Evolutionary conservation across 306 rosid genomes (phyloP).

Genomic region (Quercus robur): DNA sequence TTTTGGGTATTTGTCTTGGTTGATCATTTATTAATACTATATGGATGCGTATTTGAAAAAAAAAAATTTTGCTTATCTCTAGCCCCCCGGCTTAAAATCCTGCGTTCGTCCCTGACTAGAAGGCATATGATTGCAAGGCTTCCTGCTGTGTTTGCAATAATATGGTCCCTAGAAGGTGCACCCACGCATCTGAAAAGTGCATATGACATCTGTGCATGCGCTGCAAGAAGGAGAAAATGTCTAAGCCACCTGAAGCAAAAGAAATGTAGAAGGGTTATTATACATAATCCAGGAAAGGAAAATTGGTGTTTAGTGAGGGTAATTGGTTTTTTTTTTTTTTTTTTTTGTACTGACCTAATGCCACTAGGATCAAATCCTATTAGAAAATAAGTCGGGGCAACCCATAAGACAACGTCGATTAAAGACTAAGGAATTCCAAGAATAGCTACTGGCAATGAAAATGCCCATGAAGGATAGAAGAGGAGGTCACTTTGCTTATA

Average conservation of each 20-base stretch:
- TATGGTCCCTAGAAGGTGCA: slow-evolving; percentile 12
- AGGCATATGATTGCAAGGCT: not conserved
- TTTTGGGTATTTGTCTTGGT: too few relatives aligned
- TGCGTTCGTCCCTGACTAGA: too few relatives aligned
- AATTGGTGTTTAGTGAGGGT: not conserved
- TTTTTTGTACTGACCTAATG: slow-evolving; percentile 2
- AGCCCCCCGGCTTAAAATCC: too few relatives aligned
- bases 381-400: slow-evolving; percentile 10
- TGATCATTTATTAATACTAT: too few relatives aligned
- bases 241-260: slow-evolving; percentile 11
- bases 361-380: slow-evolving; percentile 13
- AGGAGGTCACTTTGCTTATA: slow-evolving; percentile 29
- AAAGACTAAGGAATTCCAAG: slow-evolving; percentile 14
- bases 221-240: slow-evolving; percentile 2
- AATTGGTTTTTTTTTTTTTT: too few relatives aligned
- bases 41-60: too few relatives aligned
- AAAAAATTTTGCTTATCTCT: too few relatives aligned
- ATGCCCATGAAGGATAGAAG: slow-evolving; percentile 25
- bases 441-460: slow-evolving; percentile 11
- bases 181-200: slow-evolving; percentile 21
- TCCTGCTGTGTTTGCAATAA: slow-evolving; percentile 19
- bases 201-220: not conserved
- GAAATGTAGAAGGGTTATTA: not conserved
- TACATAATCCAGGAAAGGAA: not conserved
- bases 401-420: slow-evolving; percentile 1